A percentile compares a stretch with the other conserved stretches of the same genome.
These are phyloP conservation scores for Brasenia schreberi DNA, from an alignment of 164 flowering plant genomes.

Conservation along the genomic window DNA sequence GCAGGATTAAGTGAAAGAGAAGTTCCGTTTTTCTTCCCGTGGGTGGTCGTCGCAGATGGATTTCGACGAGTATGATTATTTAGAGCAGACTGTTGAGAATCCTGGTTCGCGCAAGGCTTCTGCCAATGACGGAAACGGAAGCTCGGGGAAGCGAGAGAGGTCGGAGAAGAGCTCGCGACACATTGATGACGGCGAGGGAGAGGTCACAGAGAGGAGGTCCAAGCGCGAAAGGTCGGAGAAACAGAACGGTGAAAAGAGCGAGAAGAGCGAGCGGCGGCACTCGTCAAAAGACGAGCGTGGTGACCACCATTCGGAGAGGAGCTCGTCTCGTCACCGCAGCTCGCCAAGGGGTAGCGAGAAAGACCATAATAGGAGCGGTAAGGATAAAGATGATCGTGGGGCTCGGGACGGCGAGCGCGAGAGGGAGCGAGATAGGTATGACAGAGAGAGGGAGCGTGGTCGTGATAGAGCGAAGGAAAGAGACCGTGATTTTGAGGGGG, in stretches of 20 bases:
- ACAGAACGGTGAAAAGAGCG: constrained; percentile 10
- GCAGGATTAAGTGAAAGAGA: too few relatives aligned
- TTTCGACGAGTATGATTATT: constrained; percentile 94
- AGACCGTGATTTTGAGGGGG: constrained; percentile 8
- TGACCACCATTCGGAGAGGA: background rate
- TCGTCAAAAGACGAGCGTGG: background rate
- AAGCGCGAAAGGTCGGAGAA: constrained; percentile 39
- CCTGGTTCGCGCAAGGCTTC: constrained; percentile 6
- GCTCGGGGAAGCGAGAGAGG: constrained; percentile 16
- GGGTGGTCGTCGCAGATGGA: constrained; percentile 31
- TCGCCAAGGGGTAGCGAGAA: constrained; percentile 14
- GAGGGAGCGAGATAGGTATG: constrained; percentile 7
- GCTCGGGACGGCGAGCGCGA: constrained; percentile 13
- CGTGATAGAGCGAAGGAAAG: constrained; percentile 8
- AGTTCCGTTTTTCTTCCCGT: too few relatives aligned
- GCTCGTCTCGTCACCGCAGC: constrained; percentile 10
- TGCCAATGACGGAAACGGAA: background rate
- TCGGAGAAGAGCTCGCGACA: constrained; percentile 31
- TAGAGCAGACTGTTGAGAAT: constrained; percentile 81
- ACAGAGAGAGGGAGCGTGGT: constrained; percentile 5
- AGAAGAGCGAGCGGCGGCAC: background rate
- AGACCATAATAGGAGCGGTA: constrained; percentile 25
- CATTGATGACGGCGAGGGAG: constrained; percentile 23
- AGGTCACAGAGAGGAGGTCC: constrained; percentile 15
- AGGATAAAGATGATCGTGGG: constrained; percentile 13